Percentiles rank a stretch among this genome's conserved stretches.
Conservation (phyloP, 495 filamentous ascomycete genomes). For the Xylaria scruposa region DNA sequence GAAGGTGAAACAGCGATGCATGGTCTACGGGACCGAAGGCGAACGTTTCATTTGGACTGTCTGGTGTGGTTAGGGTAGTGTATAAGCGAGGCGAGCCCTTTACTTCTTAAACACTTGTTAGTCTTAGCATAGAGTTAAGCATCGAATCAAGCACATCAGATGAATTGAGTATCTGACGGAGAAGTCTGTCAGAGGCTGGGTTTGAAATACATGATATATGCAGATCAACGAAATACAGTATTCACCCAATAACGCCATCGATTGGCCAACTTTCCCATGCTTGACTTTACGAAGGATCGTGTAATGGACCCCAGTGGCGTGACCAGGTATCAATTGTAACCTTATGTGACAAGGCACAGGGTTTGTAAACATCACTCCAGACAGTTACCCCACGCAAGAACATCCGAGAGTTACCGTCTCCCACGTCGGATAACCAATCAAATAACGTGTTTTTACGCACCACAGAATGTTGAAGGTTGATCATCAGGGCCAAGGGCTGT, state of each 20-base stretch:
- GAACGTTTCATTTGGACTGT: not conserved
- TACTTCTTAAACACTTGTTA: not conserved
- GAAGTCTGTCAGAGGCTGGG: not conserved
- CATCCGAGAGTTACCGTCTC: not conserved
- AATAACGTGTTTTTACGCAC: not conserved
- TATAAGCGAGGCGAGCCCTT: not conserved
- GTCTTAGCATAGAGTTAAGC: not conserved
- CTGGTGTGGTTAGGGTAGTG: not conserved
- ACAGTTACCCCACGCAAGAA: not conserved
- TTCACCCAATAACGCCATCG: not conserved
- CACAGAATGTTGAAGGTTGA: not conserved
- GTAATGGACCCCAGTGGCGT: not conserved
- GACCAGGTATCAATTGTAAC: slow-evolving; percentile 1
- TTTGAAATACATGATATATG: not conserved
- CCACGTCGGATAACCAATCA: not conserved
- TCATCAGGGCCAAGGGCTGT: not conserved
- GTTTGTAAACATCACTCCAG: not conserved
- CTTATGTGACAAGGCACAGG: not conserved
- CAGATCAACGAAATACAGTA: not conserved
- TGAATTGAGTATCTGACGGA: not conserved
- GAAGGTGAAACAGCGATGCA: not conserved
- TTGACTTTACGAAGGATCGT: not conserved
- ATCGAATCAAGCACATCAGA: not conserved
- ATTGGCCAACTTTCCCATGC: not conserved
- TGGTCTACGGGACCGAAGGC: not conserved